These are phyloP conservation scores for Tuber aestivum DNA, from an alignment of 495 filamentous ascomycete species.

Conservation along the genomic window DNA sequence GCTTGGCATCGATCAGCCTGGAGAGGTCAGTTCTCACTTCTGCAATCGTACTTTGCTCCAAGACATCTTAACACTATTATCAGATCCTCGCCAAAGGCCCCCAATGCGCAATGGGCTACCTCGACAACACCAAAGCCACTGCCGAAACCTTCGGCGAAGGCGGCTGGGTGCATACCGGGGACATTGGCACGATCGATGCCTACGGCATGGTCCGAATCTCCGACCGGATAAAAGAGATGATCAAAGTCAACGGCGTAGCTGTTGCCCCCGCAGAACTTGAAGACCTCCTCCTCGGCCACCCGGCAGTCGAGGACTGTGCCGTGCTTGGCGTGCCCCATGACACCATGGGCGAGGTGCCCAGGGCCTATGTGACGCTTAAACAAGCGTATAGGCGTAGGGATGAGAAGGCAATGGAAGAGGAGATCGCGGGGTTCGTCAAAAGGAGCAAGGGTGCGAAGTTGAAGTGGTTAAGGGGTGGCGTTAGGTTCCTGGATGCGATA, in stretches of 20 bases:
- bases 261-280: conserved; percentile 68
- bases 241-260: conserved; percentile 67
- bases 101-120: conserved; percentile 56
- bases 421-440: conserved; percentile 54
- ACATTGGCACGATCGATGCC: conserved; percentile 56
- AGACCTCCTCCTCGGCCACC: conserved; percentile 55
- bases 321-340: conserved; percentile 57
- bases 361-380: conserved; percentile 59
- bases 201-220: conserved; percentile 63
- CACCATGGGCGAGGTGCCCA: conserved; percentile 58
- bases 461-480: conserved; percentile 64
- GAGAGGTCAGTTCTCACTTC: conserved; percentile 47
- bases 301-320: conserved; percentile 55
- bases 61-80: not conserved
- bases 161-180: conserved; percentile 61
- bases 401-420: conserved; percentile 38
- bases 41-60: not conserved
- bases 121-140: conserved; percentile 53
- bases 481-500: conserved; percentile 67
- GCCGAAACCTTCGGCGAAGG: conserved; percentile 56
- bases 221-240: conserved; percentile 72
- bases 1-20: conserved; percentile 49
- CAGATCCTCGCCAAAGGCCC: conserved; percentile 50
- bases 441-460: conserved; percentile 55
- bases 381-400: conserved; percentile 36